Conservation (phyloP, 2,329 filamentous ascomycete genomes). For the Lachnellula arida region DNA sequence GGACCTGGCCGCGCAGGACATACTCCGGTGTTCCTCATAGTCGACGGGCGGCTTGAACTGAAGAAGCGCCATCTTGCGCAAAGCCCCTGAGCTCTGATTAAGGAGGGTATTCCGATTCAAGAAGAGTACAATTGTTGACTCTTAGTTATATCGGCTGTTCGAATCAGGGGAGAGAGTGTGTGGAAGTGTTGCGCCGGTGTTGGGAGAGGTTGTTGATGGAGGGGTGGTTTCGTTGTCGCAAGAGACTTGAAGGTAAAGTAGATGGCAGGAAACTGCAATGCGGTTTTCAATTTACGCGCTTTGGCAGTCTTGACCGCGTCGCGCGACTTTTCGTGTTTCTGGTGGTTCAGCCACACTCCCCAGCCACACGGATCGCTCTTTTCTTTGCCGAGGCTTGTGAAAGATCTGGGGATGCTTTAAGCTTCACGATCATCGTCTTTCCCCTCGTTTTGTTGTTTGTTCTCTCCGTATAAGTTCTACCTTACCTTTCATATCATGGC, state of each 20-base stretch:
- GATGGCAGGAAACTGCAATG: slow-evolving; percentile 16
- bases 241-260: slow-evolving; percentile 7
- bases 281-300: slow-evolving; percentile 8
- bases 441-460: background rate
- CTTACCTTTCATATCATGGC: slow-evolving; percentile 17
- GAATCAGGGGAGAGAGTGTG: background rate
- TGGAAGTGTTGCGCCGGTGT: slow-evolving; percentile 1
- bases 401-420: background rate
- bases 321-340: slow-evolving; percentile 3
- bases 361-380: background rate
- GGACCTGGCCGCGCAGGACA: slow-evolving; percentile 30
- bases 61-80: slow-evolving; percentile 72
- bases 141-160: background rate
- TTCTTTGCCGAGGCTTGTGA: slow-evolving; percentile 3
- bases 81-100: slow-evolving; percentile 13
- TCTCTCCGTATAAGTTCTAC: background rate
- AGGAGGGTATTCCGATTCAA: background rate
- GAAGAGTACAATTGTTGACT: background rate
- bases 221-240: slow-evolving; percentile 17
- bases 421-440: background rate
- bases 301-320: background rate
- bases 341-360: background rate
- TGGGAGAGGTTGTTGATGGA: slow-evolving; percentile 2
- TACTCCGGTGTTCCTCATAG: slow-evolving; percentile 82
- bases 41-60: slow-evolving; percentile 75